Conservation (phyloP, 306 rosid genomes). For the Urtica urens region DNA sequence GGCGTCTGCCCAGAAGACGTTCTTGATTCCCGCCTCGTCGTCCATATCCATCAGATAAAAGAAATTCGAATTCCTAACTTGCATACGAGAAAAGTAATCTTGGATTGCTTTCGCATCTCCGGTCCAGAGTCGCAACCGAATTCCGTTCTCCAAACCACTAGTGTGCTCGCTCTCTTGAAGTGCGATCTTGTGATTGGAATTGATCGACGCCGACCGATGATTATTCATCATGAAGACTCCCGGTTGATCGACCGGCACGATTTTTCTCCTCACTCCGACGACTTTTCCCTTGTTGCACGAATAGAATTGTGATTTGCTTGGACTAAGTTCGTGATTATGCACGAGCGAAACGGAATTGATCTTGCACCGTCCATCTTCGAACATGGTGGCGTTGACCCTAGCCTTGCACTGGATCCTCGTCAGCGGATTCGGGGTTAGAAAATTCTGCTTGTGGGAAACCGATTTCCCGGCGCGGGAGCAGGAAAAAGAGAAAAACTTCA, state of each 20-base stretch:
- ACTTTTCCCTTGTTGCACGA: not conserved
- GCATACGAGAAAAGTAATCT: constrained; percentile 5
- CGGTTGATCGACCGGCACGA: not conserved
- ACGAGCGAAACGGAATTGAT: constrained; percentile 3
- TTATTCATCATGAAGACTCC: not conserved
- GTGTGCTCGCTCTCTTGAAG: not conserved
- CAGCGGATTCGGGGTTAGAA: constrained; percentile 7
- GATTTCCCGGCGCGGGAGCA: constrained; percentile 8
- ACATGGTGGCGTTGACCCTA: constrained; percentile 1
- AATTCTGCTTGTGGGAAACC: constrained; percentile 5
- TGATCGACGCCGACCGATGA: not conserved
- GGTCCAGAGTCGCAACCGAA: not conserved
- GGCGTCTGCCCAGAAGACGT: constrained; percentile 13
- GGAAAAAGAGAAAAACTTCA: constrained; percentile 1
- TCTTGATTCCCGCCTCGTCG: constrained; percentile 6
- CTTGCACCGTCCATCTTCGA: constrained; percentile 10
- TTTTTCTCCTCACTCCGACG: not conserved
- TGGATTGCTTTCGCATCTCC: constrained; percentile 15
- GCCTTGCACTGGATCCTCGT: constrained; percentile 7
- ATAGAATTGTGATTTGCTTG: not conserved
- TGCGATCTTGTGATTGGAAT: not conserved
- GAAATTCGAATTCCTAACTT: constrained; percentile 5
- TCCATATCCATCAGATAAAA: constrained; percentile 8
- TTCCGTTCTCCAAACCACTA: not conserved
- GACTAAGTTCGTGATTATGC: constrained; percentile 6